Base-by-base conservation (phyloP, 208 protist species). In the Acanthamoeba sp. region DNA sequence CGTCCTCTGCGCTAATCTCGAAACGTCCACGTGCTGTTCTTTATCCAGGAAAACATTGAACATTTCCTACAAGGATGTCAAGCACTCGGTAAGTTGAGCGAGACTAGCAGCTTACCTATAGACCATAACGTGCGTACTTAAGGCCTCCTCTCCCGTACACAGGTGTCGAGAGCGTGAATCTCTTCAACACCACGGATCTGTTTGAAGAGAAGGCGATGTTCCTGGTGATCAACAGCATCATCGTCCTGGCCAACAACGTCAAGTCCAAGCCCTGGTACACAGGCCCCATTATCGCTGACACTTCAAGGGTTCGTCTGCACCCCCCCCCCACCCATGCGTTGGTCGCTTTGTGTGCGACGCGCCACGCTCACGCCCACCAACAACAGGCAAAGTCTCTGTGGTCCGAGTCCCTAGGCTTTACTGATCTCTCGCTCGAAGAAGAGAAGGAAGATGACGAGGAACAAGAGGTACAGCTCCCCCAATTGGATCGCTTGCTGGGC, bases 141-240 rank as follows among this genome's bases (percentile, higher is more conserved):
- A 62, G 55, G 55, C 55, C 22, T 62, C 22, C 22, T n/a, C n/a
- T n/a, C n/a, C 45, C 45, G 6, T 10, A 14, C 45, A 48, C 45
- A 36, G 66, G 66, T 9, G 66, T 76, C 2, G 66, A 76, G n/a
- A 76, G 66, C n/a, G 66, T 76, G 66, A 57, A 85, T 55, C 76
- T 85, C 22, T 85, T 85, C 76, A 85, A 85, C 45, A 85, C 76
- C 10, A 57, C 32, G 1, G 76, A 85, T 38, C 36, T 85, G n/a
- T 85, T 85, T 22, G 76, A 85, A 22, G 76, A 85, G 38, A 85
- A 85, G 76, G 45, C 38, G 6, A 48, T 85, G 76, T 57, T 59
- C 20, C 76, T 85, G n/a, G 76, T 85, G 22, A 85, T 85, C 42
- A 85, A 85, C n/a, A 52, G n/a, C 36, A 85, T 85, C 6, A 57